Evolutionary conservation across 345 rosid species (phyloP).

Genomic region (Sisymbrium altissimum): DNA sequence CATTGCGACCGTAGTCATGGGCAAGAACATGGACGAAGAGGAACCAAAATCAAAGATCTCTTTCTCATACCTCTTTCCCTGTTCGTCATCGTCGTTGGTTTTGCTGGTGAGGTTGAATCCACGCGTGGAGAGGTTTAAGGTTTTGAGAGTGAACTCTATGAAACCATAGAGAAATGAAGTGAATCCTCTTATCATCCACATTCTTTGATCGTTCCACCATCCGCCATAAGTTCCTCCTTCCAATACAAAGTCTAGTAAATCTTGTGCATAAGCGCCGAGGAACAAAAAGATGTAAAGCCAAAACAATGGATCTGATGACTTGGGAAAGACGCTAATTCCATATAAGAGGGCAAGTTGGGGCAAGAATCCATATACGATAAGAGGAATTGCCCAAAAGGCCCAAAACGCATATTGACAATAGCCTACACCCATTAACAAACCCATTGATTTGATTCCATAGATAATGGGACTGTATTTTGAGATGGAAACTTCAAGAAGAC

Average conservation of each 20-base stretch:
- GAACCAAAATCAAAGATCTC: constrained; percentile 64
- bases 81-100: constrained; percentile 49
- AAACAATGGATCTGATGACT: constrained; percentile 60
- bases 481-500: constrained; percentile 46
- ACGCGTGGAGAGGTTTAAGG: constrained; percentile 38
- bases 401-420: constrained; percentile 47
- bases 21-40: constrained; percentile 51
- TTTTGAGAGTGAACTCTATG: constrained; percentile 44
- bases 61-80: constrained; percentile 49
- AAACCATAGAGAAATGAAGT: constrained; percentile 30
- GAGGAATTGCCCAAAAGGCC: constrained; percentile 53
- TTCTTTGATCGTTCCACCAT: not conserved
- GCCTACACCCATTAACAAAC: constrained; percentile 36
- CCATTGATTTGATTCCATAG: constrained; percentile 43
- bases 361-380: constrained; percentile 44
- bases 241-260: not conserved
- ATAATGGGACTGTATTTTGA: constrained; percentile 44
- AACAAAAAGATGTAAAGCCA: constrained; percentile 29
- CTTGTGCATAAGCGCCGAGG: not conserved
- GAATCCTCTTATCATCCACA: not conserved
- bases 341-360: constrained; percentile 67
- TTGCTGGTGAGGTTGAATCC: constrained; percentile 66
- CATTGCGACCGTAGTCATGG: constrained; percentile 39
- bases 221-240: not conserved
- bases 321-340: constrained; percentile 48